Conservation (phyloP, 176 grass and related monocot species). For the Saccharum spontaneum region DNA sequence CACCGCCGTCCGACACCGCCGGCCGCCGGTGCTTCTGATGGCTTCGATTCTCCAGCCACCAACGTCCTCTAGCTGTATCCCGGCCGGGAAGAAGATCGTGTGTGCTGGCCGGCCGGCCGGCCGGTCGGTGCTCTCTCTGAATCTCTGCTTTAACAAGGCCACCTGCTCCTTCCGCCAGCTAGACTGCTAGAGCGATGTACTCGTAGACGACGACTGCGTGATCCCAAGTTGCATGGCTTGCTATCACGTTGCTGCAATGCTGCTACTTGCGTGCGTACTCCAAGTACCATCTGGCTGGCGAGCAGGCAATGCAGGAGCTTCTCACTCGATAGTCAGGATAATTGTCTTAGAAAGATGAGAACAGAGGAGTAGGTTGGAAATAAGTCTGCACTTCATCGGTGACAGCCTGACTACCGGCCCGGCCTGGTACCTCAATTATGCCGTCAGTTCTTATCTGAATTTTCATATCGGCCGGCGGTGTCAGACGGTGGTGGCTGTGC, state of each 20-base stretch:
- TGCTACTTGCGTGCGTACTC: not conserved
- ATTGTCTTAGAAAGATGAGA: not conserved
- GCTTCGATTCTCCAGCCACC: too few species aligned
- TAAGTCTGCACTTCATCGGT: not conserved
- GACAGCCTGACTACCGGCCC: not conserved
- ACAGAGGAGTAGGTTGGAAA: not conserved
- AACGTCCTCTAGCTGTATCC: not conserved
- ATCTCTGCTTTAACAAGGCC: not conserved
- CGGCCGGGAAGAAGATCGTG: not conserved
- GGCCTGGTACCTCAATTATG: not conserved
- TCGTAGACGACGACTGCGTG: not conserved
- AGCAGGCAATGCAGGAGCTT: not conserved
- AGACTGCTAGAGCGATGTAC: not conserved
- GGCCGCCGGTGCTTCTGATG: too few species aligned
- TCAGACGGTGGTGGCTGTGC: too few species aligned
- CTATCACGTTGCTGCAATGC: not conserved
- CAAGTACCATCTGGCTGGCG: not conserved
- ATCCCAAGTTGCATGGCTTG: not conserved
- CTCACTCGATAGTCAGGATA: slow-evolving; percentile 2
- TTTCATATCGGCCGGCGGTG: too few species aligned
- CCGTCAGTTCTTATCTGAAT: not conserved
- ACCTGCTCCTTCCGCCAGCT: not conserved
- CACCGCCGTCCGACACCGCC: too few species aligned
- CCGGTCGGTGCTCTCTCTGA: not conserved
- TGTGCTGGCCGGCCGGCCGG: too few species aligned